phyloP scores from a whole-genome alignment of 2,329 filamentous ascomycete genomes.

The Fusarium haematococcum region DNA sequence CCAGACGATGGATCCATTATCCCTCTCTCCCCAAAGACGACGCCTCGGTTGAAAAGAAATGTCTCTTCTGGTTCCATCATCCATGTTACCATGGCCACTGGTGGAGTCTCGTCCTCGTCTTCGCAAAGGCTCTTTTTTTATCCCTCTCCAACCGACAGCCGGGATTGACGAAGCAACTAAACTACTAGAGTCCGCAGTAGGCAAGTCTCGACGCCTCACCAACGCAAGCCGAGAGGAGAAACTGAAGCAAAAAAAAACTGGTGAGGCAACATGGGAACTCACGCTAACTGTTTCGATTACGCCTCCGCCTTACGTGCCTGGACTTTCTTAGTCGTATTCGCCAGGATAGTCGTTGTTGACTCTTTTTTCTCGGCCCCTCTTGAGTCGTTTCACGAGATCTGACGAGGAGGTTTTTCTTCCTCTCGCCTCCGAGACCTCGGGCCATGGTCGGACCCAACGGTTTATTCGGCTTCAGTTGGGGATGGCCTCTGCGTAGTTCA shows the following conservation, averaged over 20 bases:
- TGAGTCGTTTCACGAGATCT: constrained; percentile 8
- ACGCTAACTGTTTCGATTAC: constrained; percentile 7
- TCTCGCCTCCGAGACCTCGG: background rate
- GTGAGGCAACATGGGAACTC: constrained; percentile 18
- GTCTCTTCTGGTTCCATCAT: constrained; percentile 19
- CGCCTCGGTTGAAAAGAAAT: constrained; percentile 25
- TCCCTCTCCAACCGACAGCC: constrained; percentile 31
- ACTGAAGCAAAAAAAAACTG: constrained; percentile 14
- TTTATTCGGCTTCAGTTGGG: background rate
- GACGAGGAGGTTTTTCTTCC: background rate
- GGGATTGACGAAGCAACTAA: constrained; percentile 42
- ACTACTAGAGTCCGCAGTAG: constrained; percentile 38
- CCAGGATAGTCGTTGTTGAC: background rate
- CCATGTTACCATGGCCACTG: constrained; percentile 42
- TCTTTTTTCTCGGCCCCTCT: constrained; percentile 7
- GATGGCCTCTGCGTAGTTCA: background rate
- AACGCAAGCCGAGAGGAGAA: constrained; percentile 9
- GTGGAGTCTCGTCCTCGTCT: constrained; percentile 28
- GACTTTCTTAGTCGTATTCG: constrained; percentile 1
- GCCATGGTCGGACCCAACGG: background rate
- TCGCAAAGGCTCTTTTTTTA: constrained; percentile 14
- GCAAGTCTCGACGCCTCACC: constrained; percentile 33
- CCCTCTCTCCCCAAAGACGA: background rate
- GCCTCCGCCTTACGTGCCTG: constrained; percentile 15
- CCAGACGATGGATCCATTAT: constrained; percentile 1